Evolutionary conservation across 192 early-diverging fungal genomes (phyloP).

Genomic region (Phlyctochytrium bullatum): DNA sequence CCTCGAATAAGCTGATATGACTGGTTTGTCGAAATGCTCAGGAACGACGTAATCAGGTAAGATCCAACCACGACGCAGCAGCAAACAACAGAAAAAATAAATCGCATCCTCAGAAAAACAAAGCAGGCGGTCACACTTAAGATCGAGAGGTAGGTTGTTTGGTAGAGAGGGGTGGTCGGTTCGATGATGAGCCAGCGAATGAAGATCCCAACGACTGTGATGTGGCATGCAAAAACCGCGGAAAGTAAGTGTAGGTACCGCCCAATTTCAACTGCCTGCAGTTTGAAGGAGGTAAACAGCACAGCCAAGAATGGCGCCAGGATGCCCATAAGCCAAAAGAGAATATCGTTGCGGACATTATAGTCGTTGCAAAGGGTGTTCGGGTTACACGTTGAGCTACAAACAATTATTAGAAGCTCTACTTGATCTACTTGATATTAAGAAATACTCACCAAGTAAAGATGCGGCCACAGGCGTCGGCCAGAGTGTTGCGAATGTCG

Average conservation of each 20-base stretch:
- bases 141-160: background rate
- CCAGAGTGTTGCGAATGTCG: no score
- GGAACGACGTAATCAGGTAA: constrained; percentile 7
- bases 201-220: background rate
- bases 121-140: background rate
- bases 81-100: background rate
- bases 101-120: constrained; percentile 1
- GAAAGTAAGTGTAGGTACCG: background rate
- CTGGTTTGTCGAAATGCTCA: constrained; percentile 8
- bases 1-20: constrained; percentile 16
- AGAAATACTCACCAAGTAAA: no score
- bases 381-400: background rate
- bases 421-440: no score
- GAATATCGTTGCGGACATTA: background rate
- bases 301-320: background rate
- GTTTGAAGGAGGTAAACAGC: background rate
- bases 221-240: background rate
- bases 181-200: background rate
- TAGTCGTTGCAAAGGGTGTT: background rate
- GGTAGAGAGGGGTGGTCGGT: background rate
- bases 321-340: background rate
- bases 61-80: background rate
- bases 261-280: constrained; percentile 2
- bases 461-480: no score
- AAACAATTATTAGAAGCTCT: no score